Conservation (phyloP, 768 basidiomycete species). For the Cystofilobasidium macerans region DNA sequence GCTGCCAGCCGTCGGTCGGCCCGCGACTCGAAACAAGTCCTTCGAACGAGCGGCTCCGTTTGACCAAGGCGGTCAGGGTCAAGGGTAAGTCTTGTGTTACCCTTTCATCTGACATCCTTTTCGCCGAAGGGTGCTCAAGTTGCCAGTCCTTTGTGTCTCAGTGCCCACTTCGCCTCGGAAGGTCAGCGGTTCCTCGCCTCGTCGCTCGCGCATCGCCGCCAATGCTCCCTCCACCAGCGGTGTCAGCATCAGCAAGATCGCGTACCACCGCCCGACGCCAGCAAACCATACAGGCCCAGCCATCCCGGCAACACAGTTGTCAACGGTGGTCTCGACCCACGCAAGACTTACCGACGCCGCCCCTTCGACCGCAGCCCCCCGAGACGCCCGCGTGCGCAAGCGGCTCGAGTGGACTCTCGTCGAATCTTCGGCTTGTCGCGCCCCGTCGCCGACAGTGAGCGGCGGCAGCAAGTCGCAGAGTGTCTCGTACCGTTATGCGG, state of each 20-base stretch:
- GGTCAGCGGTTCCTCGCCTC: background rate
- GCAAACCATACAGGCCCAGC: background rate
- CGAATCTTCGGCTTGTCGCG: background rate
- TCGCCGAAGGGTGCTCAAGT: background rate
- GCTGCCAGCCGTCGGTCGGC: no score
- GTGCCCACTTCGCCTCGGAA: constrained; percentile 4
- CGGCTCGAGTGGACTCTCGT: background rate
- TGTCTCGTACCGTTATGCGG: no score
- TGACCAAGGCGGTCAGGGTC: constrained; percentile 13
- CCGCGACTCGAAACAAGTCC: background rate
- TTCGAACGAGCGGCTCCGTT: background rate
- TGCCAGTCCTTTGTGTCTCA: background rate
- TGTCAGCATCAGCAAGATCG: background rate
- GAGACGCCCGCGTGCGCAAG: no score
- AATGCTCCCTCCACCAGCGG: background rate
- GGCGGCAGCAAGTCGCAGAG: no score
- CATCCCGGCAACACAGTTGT: no score
- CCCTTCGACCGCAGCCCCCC: no score
- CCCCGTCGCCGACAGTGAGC: no score
- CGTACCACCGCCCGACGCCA: background rate
- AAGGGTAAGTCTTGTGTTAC: constrained; percentile 10
- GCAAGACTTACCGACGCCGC: no score
- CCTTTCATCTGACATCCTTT: no score
- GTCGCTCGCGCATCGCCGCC: constrained; percentile 1
- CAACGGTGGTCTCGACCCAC: background rate